A percentile compares a stretch with the other conserved stretches of the same genome.
Evolutionary conservation across 768 basidiomycete genomes (phyloP).

Genomic region (Xerocomellus chrysenteron): DNA sequence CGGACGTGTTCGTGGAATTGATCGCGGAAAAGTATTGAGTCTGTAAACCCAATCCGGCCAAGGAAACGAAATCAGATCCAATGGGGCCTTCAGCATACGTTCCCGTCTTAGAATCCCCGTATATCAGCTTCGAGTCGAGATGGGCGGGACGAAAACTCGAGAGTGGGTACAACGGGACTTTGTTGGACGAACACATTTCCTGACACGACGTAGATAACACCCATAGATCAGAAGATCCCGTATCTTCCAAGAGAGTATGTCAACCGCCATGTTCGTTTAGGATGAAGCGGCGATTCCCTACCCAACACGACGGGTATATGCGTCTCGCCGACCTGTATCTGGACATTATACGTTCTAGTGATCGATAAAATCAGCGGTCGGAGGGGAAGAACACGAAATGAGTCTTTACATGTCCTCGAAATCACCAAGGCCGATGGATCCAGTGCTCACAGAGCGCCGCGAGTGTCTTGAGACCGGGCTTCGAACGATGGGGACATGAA

Average conservation of each 20-base stretch:
- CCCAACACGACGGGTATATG: constrained; percentile 60
- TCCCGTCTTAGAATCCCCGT: constrained; percentile 71
- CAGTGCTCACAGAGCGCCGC: constrained; percentile 22
- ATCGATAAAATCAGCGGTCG: neutral
- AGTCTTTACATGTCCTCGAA: constrained; percentile 57
- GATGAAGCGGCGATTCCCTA: constrained; percentile 23
- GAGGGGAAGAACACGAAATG: neutral
- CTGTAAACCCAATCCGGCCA: constrained; percentile 51
- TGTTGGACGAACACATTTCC: constrained; percentile 37
- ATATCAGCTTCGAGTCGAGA: constrained; percentile 50
- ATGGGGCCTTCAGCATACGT: constrained; percentile 66
- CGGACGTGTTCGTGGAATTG: constrained; percentile 64
- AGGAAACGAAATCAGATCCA: constrained; percentile 53
- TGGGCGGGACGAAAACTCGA: constrained; percentile 46
- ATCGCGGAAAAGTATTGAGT: constrained; percentile 67
- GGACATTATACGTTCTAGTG: constrained; percentile 60
- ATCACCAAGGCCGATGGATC: constrained; percentile 57
- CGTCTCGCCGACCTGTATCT: constrained; percentile 54
- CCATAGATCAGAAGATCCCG: constrained; percentile 80
- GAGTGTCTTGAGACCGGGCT: neutral
- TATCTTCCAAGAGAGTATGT: constrained; percentile 44
- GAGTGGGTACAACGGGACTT: constrained; percentile 49
- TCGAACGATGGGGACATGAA: constrained; percentile 27
- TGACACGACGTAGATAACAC: constrained; percentile 59
- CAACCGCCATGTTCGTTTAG: neutral